Conservation (phyloP, 2,329 filamentous ascomycete genomes). For the Simplicillium sp. region DNA sequence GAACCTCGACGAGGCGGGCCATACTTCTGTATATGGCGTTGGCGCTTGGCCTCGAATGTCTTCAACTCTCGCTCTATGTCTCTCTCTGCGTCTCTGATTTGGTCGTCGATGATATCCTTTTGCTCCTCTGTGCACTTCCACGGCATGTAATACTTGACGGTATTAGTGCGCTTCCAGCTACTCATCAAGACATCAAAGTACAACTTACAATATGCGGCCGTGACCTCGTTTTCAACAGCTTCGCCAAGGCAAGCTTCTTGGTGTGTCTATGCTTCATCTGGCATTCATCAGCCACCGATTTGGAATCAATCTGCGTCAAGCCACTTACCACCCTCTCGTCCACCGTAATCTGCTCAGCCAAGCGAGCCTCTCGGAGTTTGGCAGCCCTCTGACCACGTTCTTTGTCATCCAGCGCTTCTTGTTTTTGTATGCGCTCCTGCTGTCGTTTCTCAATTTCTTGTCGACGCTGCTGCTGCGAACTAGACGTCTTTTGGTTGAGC, state of each 20-base stretch:
- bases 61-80: constrained; percentile 55
- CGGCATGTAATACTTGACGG: constrained; percentile 70
- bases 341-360: constrained; percentile 62
- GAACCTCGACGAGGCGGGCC: constrained; percentile 6
- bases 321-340: constrained; percentile 65
- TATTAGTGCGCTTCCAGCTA: no score
- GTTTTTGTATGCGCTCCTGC: constrained; percentile 63
- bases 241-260: constrained; percentile 61
- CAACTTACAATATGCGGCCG: constrained; percentile 64
- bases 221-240: constrained; percentile 62
- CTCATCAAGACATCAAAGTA: not conserved
- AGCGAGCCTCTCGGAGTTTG: constrained; percentile 50
- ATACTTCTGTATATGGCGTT: constrained; percentile 22
- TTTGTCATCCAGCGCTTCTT: constrained; percentile 62
- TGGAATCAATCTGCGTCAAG: not conserved
- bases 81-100: constrained; percentile 56
- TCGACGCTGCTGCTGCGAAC: constrained; percentile 57
- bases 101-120: constrained; percentile 59
- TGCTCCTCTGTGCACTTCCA: constrained; percentile 66
- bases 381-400: constrained; percentile 56
- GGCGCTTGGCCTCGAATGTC: constrained; percentile 46
- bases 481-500: constrained; percentile 61
- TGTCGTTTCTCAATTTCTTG: constrained; percentile 77
- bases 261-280: constrained; percentile 69
- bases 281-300: not conserved